Evolutionary conservation across 2,329 filamentous ascomycete species (phyloP).

Genomic region (Penicillium sp.): DNA sequence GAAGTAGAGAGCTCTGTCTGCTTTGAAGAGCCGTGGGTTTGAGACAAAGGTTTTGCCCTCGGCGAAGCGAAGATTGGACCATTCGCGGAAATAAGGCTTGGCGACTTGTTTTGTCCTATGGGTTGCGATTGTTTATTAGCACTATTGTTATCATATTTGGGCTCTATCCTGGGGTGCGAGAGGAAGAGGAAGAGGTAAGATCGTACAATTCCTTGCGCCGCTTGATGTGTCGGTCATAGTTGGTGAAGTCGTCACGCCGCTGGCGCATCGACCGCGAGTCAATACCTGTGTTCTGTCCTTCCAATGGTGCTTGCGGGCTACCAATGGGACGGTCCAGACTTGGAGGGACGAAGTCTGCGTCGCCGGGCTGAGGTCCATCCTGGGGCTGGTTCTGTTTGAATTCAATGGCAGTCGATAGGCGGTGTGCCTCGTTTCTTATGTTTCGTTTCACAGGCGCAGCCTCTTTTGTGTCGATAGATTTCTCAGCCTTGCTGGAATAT

Average conservation of each 20-base stretch:
- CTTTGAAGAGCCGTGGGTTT: slow-evolving; percentile 79
- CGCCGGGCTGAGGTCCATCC: slow-evolving; percentile 28
- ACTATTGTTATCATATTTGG: background rate
- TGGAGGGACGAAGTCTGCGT: slow-evolving; percentile 52
- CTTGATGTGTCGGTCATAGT: slow-evolving; percentile 80
- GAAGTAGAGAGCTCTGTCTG: slow-evolving; percentile 82
- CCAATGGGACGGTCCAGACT: slow-evolving; percentile 74
- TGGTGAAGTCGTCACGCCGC: slow-evolving; percentile 74
- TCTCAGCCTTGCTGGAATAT: slow-evolving; percentile 28
- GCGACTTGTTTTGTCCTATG: slow-evolving; percentile 70
- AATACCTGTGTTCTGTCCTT: slow-evolving; percentile 79
- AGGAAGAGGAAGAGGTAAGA: background rate
- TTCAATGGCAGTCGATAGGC: slow-evolving; percentile 19
- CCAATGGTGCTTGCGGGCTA: slow-evolving; percentile 67
- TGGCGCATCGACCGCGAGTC: slow-evolving; percentile 67
- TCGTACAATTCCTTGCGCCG: slow-evolving; percentile 72
- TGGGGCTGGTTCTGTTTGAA: slow-evolving; percentile 33
- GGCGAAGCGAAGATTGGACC: slow-evolving; percentile 76
- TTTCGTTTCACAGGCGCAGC: background rate
- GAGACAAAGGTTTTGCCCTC: slow-evolving; percentile 91
- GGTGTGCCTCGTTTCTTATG: background rate
- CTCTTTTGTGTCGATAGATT: slow-evolving; percentile 1
- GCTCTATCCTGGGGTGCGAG: no score
- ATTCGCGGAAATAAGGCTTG: slow-evolving; percentile 94
- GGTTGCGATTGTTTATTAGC: slow-evolving; percentile 5